phyloP scores from a whole-genome alignment of 2,329 filamentous ascomycete species.

The Davidsoniella virescens region DNA sequence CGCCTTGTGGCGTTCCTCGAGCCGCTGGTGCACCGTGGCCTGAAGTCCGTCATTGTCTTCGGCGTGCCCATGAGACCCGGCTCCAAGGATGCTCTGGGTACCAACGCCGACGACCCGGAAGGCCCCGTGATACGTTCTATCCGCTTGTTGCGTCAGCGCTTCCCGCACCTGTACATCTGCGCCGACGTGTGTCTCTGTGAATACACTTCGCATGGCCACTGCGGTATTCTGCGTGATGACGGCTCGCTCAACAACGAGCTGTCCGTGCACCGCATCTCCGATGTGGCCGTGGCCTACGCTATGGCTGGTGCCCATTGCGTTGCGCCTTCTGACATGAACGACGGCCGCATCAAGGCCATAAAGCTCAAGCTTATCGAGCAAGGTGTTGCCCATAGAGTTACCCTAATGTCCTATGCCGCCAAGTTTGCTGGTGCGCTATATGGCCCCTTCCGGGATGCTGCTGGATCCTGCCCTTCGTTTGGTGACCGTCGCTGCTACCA shows the following conservation, averaged over 20 bases:
- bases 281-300: conserved; percentile 97
- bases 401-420: conserved; percentile 94
- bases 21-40: conserved; percentile 74
- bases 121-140: conserved; percentile 85
- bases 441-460: conserved; percentile 91
- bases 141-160: conserved; percentile 64
- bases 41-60: conserved; percentile 87
- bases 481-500: conserved; percentile 96
- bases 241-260: conserved; percentile 83
- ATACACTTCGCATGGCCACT: conserved; percentile 96
- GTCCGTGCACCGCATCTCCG: conserved; percentile 85
- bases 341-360: conserved; percentile 90
- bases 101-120: conserved; percentile 77
- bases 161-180: conserved; percentile 81
- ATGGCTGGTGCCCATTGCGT: conserved; percentile 90
- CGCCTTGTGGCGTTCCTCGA: conserved; percentile 70
- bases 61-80: conserved; percentile 72
- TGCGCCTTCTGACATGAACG: conserved; percentile 97
- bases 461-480: conserved; percentile 78
- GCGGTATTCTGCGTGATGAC: conserved; percentile 86
- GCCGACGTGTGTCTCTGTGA: conserved; percentile 95
- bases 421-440: conserved; percentile 97
- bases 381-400: conserved; percentile 75
- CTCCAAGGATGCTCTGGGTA: conserved; percentile 82
- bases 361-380: conserved; percentile 95